These are phyloP conservation scores for Hyphopichia fennica DNA, from an alignment of 1,139 yeast species.

Conservation along the genomic window DNA sequence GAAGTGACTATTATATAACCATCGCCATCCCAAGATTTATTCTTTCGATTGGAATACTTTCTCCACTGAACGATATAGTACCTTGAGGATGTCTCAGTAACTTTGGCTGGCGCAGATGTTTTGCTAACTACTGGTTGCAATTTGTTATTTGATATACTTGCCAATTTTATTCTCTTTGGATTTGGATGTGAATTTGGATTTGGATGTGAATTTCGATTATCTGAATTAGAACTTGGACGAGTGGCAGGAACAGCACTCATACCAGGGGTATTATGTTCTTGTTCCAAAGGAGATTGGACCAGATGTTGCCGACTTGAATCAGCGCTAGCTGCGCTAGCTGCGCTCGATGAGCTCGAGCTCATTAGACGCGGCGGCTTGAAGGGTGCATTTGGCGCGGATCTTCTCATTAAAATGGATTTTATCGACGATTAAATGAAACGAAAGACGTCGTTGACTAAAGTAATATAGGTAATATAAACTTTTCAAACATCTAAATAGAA, in stretches of 20 bases:
- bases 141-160: background rate
- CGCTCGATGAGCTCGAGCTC: background rate
- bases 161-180: background rate
- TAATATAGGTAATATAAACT: too few species aligned
- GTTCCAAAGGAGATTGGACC: too few species aligned
- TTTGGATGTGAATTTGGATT: background rate
- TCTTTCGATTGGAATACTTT: conserved; percentile 69
- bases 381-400: conserved; percentile 28
- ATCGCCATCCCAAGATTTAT: conserved; percentile 96
- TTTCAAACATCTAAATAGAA: too few species aligned
- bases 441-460: too few species aligned
- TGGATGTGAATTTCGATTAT: background rate
- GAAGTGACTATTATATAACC: conserved; percentile 48
- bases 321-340: conserved; percentile 1
- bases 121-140: background rate
- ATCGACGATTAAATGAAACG: too few species aligned
- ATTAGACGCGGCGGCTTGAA: conserved; percentile 36
- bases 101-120: too few species aligned
- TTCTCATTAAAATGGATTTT: conserved; percentile 19
- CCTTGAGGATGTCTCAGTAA: background rate
- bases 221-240: conserved; percentile 1
- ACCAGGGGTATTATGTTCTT: too few species aligned
- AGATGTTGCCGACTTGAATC: too few species aligned
- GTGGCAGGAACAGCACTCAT: background rate
- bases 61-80: conserved; percentile 60